Evolutionary conservation across 352 stramenopile genomes (phyloP), one percentile per base, ranked within the genome.

Genomic region (Globisporangium rhizosaccharum): DNA sequence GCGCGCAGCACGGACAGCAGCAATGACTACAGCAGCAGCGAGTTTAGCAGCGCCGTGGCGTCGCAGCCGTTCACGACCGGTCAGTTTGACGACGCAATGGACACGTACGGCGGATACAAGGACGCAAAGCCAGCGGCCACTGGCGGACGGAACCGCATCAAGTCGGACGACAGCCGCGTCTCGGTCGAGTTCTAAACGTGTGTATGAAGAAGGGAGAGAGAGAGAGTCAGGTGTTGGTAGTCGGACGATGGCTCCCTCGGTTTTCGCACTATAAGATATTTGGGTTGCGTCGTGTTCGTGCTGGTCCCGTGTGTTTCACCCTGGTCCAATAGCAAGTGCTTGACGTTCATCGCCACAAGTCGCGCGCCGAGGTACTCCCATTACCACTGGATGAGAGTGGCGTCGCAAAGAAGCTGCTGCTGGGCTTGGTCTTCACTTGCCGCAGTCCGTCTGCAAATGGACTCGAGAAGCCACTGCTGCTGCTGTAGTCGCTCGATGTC

Each of bases 141-240:
- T 14, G 48, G 39, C 25, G 51, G 49, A n/a, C 63, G 63, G 41
- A 49, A 37, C 26, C 69, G 68, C 46, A 66, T 65, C 17, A 55
- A 57, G 28, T 62, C 57, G 57, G 65, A 42, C 41, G 50, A 4
- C 37, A 74, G 68, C 50, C 72, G 70, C 36, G 73, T 62, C 25
- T 87, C 77, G 8, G 73, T 87, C 41, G 77, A 87, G 63, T 87
- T 85, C 72, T 87, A 67, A 82, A 28, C 5, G 5, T 11, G 41
- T n/a, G 11, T 28, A 18, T 26, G 26, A 51, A 30, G 2, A 28
- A 8, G 9, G 49, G 18, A 42, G n/a, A 28, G 41, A 28, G 30
- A 17, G 15, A 15, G 26, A 56, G 51, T 23, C n/a, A 5, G 9
- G 5, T 28, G 18, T 51, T 44, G 12, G 15, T 20, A 37, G 50